Conservation (phyloP, 371 early-diverging fungal genomes). For the Zychaea mexicana region DNA sequence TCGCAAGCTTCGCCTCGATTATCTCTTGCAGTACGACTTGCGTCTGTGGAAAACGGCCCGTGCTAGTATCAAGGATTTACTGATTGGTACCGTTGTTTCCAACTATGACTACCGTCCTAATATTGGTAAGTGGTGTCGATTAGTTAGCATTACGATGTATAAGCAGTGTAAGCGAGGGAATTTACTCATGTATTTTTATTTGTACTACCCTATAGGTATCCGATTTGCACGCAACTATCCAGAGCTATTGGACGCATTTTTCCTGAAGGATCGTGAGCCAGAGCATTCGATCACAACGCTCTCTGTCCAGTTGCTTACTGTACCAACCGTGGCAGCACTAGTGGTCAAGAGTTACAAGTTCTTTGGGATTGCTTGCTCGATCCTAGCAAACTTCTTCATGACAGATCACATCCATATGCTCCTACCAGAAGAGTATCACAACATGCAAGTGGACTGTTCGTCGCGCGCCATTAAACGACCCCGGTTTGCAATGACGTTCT, state of each 20-base stretch:
- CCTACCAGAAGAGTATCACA: constrained; percentile 35
- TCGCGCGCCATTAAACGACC: constrained; percentile 74
- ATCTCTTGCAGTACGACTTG: constrained; percentile 80
- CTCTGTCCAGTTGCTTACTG: constrained; percentile 94
- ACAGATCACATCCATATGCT: constrained; percentile 49
- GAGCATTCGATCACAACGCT: constrained; percentile 83
- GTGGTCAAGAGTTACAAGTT: constrained; percentile 81
- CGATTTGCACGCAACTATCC: constrained; percentile 85
- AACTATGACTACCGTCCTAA: constrained; percentile 78
- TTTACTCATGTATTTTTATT: background rate
- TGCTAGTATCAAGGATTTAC: constrained; percentile 76
- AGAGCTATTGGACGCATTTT: constrained; percentile 72
- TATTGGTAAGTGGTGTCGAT: constrained; percentile 51
- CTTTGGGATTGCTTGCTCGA: constrained; percentile 67
- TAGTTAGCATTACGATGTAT: too few relatives aligned
- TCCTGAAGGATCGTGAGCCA: constrained; percentile 85
- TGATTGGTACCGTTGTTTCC: constrained; percentile 83
- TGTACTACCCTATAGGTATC: constrained; percentile 26
- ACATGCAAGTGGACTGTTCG: constrained; percentile 72
- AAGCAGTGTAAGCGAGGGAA: too few relatives aligned
- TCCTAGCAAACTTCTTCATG: constrained; percentile 73
- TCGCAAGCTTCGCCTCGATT: constrained; percentile 73
- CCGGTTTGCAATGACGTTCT: constrained; percentile 84
- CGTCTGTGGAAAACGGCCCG: constrained; percentile 90
- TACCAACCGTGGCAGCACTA: constrained; percentile 85